Percentiles rank a stretch among this genome's conserved stretches.
Evolutionary conservation across 257 asterid species (phyloP).

Genomic region (Solanum clarkiae): DNA sequence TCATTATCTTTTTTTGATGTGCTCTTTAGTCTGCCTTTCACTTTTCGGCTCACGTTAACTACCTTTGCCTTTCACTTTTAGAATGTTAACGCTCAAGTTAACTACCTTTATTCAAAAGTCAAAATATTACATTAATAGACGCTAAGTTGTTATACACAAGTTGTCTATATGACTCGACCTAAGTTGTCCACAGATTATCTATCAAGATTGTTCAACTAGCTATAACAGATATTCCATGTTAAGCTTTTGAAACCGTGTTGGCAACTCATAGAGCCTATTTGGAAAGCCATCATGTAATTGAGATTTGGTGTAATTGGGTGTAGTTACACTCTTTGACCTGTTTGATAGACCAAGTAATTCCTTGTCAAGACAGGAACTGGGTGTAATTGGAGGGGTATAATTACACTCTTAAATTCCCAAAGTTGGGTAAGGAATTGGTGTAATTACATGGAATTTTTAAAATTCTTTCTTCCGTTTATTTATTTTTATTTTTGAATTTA

Average conservation of each 20-base stretch:
- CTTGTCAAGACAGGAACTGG: no score
- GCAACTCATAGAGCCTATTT: background rate
- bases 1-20: background rate
- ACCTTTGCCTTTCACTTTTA: background rate
- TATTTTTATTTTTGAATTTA: no score
- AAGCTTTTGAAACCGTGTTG: background rate
- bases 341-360: no score
- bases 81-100: background rate
- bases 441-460: no score
- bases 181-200: background rate
- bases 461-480: no score
- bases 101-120: background rate
- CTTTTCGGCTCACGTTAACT: background rate
- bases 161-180: background rate
- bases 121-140: background rate
- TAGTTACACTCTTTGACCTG: no score
- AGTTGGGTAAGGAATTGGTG: no score
- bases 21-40: background rate
- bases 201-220: background rate
- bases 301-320: no score
- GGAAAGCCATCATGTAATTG: no score
- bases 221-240: background rate
- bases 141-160: background rate
- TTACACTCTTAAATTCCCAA: no score
- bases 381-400: no score